A percentile compares a stretch with the other conserved stretches of the same genome.
Evolutionary conservation across 148 eudicot species (phyloP).

Genomic region (Rheum nobile): DNA sequence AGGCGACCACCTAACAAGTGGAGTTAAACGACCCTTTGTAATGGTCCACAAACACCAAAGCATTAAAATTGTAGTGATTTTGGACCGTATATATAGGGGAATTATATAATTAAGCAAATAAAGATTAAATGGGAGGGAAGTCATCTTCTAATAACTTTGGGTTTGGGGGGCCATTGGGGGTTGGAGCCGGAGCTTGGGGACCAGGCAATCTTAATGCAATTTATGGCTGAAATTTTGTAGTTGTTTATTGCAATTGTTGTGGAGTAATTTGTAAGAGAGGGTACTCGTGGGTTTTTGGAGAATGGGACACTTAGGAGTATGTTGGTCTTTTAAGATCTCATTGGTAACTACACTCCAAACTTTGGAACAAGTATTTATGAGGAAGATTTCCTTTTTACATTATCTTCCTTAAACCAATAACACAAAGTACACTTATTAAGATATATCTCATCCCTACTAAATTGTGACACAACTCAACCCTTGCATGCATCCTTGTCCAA

Average conservation of each 20-base stretch:
- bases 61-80: not conserved
- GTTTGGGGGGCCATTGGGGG: conserved; percentile 5
- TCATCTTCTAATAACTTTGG: not conserved
- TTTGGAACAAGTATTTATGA: not conserved
- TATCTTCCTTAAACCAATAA: not conserved
- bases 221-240: conserved; percentile 1
- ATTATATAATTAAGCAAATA: not conserved
- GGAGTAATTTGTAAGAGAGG: not conserved
- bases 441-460: not conserved
- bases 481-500: not conserved
- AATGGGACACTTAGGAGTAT: conserved; percentile 70
- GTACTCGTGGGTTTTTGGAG: conserved; percentile 96
- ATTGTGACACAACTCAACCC: not conserved
- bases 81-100: not conserved
- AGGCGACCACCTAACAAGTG: not conserved
- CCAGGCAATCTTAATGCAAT: conserved; percentile 9
- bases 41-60: not conserved
- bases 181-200: not conserved
- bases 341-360: conserved; percentile 39
- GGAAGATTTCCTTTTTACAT: not conserved
- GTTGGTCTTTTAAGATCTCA: conserved; percentile 92
- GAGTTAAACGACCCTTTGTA: not conserved
- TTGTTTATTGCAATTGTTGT: not conserved
- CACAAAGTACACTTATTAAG: not conserved
- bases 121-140: not conserved